These are phyloP conservation scores for Penicillium cataractarum DNA, from an alignment of 495 filamentous ascomycete species.

Conservation along the genomic window DNA sequence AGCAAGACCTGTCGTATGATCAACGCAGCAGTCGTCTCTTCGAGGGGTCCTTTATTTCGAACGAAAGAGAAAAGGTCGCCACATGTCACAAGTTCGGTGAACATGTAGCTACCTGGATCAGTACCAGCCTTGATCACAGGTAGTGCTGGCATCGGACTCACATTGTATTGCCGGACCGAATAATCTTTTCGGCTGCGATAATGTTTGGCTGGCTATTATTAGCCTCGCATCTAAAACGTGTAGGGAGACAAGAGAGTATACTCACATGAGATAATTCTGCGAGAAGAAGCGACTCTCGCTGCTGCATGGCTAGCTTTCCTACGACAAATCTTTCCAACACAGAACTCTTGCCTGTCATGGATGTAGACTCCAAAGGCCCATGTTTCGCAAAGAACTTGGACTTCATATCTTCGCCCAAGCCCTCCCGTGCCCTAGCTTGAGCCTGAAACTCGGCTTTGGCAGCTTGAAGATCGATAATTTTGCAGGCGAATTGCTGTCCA, in stretches of 20 bases:
- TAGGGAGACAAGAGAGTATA: neutral
- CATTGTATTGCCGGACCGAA: constrained; percentile 53
- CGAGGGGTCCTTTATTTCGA: constrained; percentile 48
- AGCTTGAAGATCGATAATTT: constrained; percentile 48
- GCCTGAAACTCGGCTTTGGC: neutral
- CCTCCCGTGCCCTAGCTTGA: neutral
- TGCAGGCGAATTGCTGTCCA: constrained; percentile 56
- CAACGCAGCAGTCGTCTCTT: constrained; percentile 55
- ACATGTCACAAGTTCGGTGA: constrained; percentile 65
- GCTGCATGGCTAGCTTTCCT: constrained; percentile 19
- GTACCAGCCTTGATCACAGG: neutral
- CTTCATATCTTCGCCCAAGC: neutral
- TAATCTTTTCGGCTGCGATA: constrained; percentile 57
- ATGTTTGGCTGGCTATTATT: constrained; percentile 59
- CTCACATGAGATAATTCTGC: constrained; percentile 62
- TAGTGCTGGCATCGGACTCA: constrained; percentile 35
- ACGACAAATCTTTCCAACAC: neutral
- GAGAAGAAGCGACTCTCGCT: constrained; percentile 60
- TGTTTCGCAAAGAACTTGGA: constrained; percentile 1
- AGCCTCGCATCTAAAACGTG: neutral
- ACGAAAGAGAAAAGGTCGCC: constrained; percentile 69
- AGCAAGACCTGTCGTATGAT: constrained; percentile 63
- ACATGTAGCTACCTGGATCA: constrained; percentile 64
- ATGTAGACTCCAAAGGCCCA: neutral
- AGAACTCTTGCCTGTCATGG: neutral